Conservation (phyloP, 1,284 basidiomycete genomes). For the Ustilago crameri region DNA sequence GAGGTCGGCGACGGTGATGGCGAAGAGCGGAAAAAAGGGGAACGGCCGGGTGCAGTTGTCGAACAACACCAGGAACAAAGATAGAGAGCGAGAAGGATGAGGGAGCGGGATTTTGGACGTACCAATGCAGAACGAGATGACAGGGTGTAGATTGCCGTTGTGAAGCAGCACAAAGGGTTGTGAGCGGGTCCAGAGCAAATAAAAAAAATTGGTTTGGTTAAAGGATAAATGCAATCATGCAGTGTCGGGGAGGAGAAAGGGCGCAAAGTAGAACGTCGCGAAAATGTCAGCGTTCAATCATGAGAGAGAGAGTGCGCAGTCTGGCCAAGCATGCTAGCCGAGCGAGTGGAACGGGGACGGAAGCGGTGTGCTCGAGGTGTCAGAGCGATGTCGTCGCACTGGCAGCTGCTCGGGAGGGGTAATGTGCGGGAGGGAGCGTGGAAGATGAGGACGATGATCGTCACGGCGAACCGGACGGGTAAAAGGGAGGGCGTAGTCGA, state of each 20-base stretch:
- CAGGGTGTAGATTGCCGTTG: constrained; percentile 1
- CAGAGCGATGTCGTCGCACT: neutral
- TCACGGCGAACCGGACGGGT: too few relatives aligned
- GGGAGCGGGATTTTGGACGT: neutral
- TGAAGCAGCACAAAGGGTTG: neutral
- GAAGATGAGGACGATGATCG: neutral
- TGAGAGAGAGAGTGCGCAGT: constrained; percentile 2
- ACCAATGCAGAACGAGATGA: neutral
- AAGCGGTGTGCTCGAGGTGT: neutral
- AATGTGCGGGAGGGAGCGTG: neutral
- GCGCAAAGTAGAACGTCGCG: neutral
- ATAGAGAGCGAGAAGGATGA: constrained; percentile 8
- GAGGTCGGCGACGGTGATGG: constrained; percentile 9
- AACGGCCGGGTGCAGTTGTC: neutral
- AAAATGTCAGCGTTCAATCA: constrained; percentile 8
- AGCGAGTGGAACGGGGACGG: constrained; percentile 2
- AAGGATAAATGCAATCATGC: neutral
- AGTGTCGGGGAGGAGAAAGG: constrained; percentile 1
- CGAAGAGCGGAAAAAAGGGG: constrained; percentile 3
- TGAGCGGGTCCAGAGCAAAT: constrained; percentile 2
- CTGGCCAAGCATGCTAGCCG: neutral
- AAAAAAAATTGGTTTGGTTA: constrained; percentile 2
- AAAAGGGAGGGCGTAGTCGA: too few relatives aligned
- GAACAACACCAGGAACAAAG: constrained; percentile 4
- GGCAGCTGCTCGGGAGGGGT: too few relatives aligned